Percentiles rank a stretch among this genome's conserved stretches.
Conservation (phyloP, 495 filamentous ascomycete genomes). For the Neurospora africana region DNA sequence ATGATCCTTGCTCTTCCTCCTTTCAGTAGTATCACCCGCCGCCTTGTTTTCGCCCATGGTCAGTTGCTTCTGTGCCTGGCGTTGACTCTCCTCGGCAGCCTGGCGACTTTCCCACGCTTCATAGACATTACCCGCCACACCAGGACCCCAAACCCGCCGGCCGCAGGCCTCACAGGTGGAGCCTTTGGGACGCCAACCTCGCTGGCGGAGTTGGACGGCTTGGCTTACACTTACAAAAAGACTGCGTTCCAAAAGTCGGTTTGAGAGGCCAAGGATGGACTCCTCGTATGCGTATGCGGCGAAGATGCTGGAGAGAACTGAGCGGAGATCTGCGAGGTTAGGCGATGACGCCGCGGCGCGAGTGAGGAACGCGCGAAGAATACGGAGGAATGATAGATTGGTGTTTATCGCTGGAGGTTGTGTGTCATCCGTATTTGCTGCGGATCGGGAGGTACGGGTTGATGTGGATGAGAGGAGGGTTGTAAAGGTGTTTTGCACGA, state of each 20-base stretch:
- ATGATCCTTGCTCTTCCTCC: neutral
- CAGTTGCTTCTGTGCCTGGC: conserved; percentile 19
- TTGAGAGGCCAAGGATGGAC: conserved; percentile 73
- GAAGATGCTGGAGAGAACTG: conserved; percentile 80
- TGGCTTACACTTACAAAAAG: conserved; percentile 76
- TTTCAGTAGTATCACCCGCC: conserved; percentile 9
- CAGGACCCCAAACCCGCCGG: conserved; percentile 79
- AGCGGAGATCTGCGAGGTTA: conserved; percentile 74
- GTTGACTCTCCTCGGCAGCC: conserved; percentile 30
- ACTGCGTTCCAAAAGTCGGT: conserved; percentile 77
- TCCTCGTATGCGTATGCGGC: conserved; percentile 91
- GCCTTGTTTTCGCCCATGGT: conserved; percentile 18
- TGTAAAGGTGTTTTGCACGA: conserved; percentile 87
- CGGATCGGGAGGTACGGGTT: conserved; percentile 15
- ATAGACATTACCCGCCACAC: conserved; percentile 67
- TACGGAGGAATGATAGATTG: conserved; percentile 74
- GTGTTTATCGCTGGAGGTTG: conserved; percentile 20
- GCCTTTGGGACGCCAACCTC: conserved; percentile 78
- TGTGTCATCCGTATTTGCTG: neutral
- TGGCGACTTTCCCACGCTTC: conserved; percentile 66
- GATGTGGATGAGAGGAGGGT: conserved; percentile 67
- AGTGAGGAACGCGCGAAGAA: conserved; percentile 82
- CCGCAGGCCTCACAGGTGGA: conserved; percentile 83
- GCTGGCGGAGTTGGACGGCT: conserved; percentile 62
- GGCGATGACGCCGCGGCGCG: conserved; percentile 72